Base-by-base conservation (phyloP, 305 asterid genomes). In the Ilex paraguariensis region DNA sequence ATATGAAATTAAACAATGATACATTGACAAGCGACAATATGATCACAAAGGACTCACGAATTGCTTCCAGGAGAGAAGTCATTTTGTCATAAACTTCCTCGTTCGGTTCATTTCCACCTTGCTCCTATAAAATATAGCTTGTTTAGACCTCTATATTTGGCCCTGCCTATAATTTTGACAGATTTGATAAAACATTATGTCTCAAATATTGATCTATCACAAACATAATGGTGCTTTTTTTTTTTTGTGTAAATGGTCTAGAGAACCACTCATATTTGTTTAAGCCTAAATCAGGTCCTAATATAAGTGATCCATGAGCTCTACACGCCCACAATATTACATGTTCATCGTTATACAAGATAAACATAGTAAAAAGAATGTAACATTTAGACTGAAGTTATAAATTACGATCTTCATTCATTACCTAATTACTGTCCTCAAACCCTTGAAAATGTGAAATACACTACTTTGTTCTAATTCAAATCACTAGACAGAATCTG, bases 81-180 rank as follows among this genome's bases (percentile, higher is more conserved):
- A 1, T 21, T 21, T 21, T 21, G 28, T 21, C 28, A 1, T 21
- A 21, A 21, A 21, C 28, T 21, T 21, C 28, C 28, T 21, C 28
- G 28, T 21, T 21, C 2, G 28, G 2, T 21, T 21, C 28, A 21
- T 21, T 2, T 1, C 28, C 28, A 14, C 32, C 56, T 59, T 59
- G 16, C 52, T 45, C 72, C 77, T 32, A 74, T 55, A 51, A 84
- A 77, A 56, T 76, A 39, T 64, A 86, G 79, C 78, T 88, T 88
- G 42, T 88, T 84, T 0, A 84, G 72, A 32, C 90, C 87, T 55
- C 96, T 87, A 56, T 74, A 88, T 64, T 88, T 86, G 16, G 78
- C 73, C 80, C 77, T 84, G 42, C 92, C 96, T 81, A 52, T 13
- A 21, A 21, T 1, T 21, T 21, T 21, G 28, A 21, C 28, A 1